These are phyloP conservation scores for Cyberlindnera suaveolens DNA, from an alignment of 805 yeast species.

Conservation along the genomic window DNA sequence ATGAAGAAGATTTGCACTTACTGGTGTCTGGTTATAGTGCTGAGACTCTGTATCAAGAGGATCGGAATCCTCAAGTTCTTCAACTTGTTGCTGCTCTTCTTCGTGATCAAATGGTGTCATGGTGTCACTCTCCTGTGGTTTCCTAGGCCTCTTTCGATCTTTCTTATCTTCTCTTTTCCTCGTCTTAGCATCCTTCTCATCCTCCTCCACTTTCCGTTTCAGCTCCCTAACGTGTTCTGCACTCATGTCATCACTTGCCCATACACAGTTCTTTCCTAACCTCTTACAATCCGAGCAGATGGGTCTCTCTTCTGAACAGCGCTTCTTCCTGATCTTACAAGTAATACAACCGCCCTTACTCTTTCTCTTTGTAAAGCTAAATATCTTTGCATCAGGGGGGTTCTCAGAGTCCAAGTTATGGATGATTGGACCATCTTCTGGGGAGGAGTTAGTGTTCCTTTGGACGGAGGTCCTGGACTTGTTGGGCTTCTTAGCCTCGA, in stretches of 20 bases:
- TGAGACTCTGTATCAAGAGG: conserved; percentile 10
- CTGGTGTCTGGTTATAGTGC: conserved; percentile 18
- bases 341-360: conserved; percentile 62
- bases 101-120: background rate
- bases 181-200: conserved; percentile 12
- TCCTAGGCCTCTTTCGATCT: conserved; percentile 1
- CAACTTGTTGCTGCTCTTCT: background rate
- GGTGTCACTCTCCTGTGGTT: background rate
- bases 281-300: conserved; percentile 61
- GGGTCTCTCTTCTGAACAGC: conserved; percentile 72
- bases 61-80: conserved; percentile 2
- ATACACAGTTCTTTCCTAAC: conserved; percentile 57
- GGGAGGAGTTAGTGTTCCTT: background rate
- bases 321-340: conserved; percentile 62
- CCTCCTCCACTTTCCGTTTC: conserved; percentile 22
- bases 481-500: conserved; percentile 20
- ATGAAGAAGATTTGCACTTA: conserved; percentile 15
- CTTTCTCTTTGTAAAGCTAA: conserved; percentile 28
- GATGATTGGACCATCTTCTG: conserved; percentile 11
- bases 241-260: conserved; percentile 48
- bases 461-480: background rate
- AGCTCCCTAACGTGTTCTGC: conserved; percentile 24
- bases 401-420: conserved; percentile 14
- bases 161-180: conserved; percentile 4
- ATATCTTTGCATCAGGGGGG: conserved; percentile 17